Evolutionary conservation across 2,329 filamentous ascomycete species (phyloP).

Genomic region (Bertia moriformis): DNA sequence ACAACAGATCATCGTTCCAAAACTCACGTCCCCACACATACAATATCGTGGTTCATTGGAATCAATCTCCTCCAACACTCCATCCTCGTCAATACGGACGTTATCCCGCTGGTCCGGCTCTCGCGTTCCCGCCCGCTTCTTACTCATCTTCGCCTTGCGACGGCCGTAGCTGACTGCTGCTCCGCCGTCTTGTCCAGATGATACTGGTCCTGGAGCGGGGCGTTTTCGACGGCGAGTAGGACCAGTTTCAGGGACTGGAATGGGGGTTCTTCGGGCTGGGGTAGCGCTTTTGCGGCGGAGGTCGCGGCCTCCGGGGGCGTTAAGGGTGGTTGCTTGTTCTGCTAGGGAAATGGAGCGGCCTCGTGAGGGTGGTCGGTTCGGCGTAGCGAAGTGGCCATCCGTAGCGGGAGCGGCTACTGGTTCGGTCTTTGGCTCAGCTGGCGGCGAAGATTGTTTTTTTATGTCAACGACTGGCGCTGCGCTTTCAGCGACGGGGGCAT

Average conservation of each 20-base stretch:
- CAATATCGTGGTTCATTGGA: slow-evolving; percentile 50
- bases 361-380: not conserved
- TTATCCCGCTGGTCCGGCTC: slow-evolving; percentile 19
- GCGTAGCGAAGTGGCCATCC: no score
- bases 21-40: slow-evolving; percentile 48
- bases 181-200: slow-evolving; percentile 38
- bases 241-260: slow-evolving; percentile 13
- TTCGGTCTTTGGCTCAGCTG: not conserved
- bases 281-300: slow-evolving; percentile 24
- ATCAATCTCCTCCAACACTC: slow-evolving; percentile 34
- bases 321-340: slow-evolving; percentile 10
- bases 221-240: slow-evolving; percentile 34
- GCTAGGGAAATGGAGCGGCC: not conserved
- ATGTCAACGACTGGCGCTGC: not conserved
- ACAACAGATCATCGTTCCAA: slow-evolving; percentile 51
- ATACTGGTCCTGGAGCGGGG: slow-evolving; percentile 43
- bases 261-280: slow-evolving; percentile 18
- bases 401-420: not conserved
- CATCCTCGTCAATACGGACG: slow-evolving; percentile 27
- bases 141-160: slow-evolving; percentile 35
- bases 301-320: slow-evolving; percentile 10
- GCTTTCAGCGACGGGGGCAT: not conserved
- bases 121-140: slow-evolving; percentile 18
- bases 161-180: slow-evolving; percentile 46
- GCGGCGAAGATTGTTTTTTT: not conserved